Base-by-base conservation (phyloP, 768 basidiomycete species). In the Pleurotus platypus region DNA sequence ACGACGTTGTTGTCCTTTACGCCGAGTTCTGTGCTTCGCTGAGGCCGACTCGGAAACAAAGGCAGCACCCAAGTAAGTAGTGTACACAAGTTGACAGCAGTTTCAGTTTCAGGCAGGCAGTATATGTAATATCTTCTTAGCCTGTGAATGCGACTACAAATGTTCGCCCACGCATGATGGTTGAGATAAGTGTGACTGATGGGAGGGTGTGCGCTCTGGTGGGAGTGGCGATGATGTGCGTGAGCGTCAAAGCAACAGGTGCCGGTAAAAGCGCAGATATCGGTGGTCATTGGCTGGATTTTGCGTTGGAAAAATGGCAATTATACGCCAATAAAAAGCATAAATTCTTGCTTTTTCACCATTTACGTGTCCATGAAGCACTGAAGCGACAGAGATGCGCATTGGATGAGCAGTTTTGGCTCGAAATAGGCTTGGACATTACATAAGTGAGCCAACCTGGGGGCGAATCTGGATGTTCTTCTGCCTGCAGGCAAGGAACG, bases 401-500 rank as follows among this genome's bases (percentile, higher is more conserved):
- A 47, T 11, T 40, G 35, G 20, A 40, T 35, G 37, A 47, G 38
- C 43, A 39, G 46, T 40, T 30, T 39, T 26, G 40, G 18, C 46
- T 56, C 26, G 55, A 42, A 22, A 12, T 12, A 57, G 48, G 26
- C 48, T 18, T 37, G 38, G 27, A 18, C 5, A 38, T 77, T 78
- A 81, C 77, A 71, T 78, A 81, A 81, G 69, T 67, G 64, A 66
- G 72, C 66, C 66, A 72, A 72, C 68, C 61, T 71, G 67, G 59
- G 67, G 60, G 65, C 60, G 71, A 69, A 70, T 69, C 67, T 67
- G 74, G 76, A 75, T 62, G 71, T 68, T 65, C 61, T 64, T 53
- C 67, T 81, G 85, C 86, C 85, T 87, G 84, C 84, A 87, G 86
- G 86, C 86, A 84, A 72, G 75, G 78, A 86, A 86, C 86, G 86